Conservation (phyloP, 768 basidiomycete genomes). For the Agrocybe praecox region DNA sequence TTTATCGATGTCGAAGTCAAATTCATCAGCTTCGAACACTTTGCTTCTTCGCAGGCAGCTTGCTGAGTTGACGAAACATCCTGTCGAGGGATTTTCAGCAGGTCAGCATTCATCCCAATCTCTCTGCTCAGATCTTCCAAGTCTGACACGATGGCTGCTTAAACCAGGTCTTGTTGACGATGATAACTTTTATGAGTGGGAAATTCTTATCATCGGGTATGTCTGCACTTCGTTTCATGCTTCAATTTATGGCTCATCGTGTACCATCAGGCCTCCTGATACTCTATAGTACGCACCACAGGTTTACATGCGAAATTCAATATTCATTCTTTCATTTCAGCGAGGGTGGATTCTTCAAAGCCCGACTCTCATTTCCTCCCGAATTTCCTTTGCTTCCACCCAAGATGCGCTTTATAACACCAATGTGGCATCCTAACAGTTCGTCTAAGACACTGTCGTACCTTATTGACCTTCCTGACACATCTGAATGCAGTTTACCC, state of each 20-base stretch:
- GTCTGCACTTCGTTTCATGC: conserved; percentile 20
- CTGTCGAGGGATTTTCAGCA: conserved; percentile 97
- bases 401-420: conserved; percentile 94
- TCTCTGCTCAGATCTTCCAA: conserved; percentile 20
- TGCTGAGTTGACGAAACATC: conserved; percentile 85
- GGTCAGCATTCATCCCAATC: conserved; percentile 45
- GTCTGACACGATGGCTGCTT: conserved; percentile 26
- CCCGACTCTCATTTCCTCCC: conserved; percentile 83
- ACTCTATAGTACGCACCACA: conserved; percentile 78
- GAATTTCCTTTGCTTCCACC: conserved; percentile 93
- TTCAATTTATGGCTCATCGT: conserved; percentile 1
- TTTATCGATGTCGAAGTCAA: conserved; percentile 45
- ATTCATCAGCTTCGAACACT: conserved; percentile 45
- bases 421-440: conserved; percentile 99
- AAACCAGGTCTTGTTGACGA: conserved; percentile 88
- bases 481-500: conserved; percentile 69
- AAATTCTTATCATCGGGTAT: conserved; percentile 92
- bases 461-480: neutral
- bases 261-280: conserved; percentile 72
- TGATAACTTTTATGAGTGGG: conserved; percentile 95
- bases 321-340: conserved; percentile 38
- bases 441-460: conserved; percentile 25
- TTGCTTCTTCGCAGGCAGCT: conserved; percentile 81
- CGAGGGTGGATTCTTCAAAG: conserved; percentile 97
- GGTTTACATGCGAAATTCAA: neutral